Base-by-base conservation (phyloP, 1,139 yeast genomes). In the Debaryomyces nepalensis region DNA sequence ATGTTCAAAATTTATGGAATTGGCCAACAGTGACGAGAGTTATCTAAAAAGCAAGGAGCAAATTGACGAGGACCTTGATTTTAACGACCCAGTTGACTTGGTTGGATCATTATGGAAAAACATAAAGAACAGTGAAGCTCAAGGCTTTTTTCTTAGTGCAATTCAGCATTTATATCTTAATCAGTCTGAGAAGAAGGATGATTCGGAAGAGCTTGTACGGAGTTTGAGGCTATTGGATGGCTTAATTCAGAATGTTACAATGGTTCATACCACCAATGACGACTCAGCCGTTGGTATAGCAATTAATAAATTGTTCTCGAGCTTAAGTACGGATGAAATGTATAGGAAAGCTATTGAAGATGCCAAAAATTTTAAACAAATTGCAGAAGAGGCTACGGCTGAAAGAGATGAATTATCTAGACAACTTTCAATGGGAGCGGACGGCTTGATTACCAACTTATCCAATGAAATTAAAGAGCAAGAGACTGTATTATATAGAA, bases 321-420 rank as follows among this genome's bases (percentile, higher is more conserved):
- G 90, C n/a, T 76, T 91, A 62, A 84, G 84, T 52, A 88, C 97
- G 0, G 99, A 93, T 63, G 97, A 90, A 47, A 87, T 86, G 62
- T 97, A 96, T 15, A 73, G 87, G 42, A 76, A 84, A 44, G 96
- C 97, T 0, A 70, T 86, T 42, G 64, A 77, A 35, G 97, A 91
- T 51, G 83, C 85, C 12, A 82, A 83, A 50, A 82, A 78, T 21
- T 66, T 84, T 33, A 79, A 79, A 36, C 82, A 80, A 53, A 73
- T 77, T 32, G 87, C 88, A 0, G 95, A 87, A 53, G 90, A 86
- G 54, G 87, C 95, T 5, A 77, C 81, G 31, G 95, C 95, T 1
- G 97, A 91, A 59, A 76, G 95, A 42, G 97, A 89, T 54, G 84
- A 82, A 35, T 75, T 91, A 66, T 78, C 84, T 16, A 72, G 82